Evolutionary conservation across 371 early-diverging fungal species (phyloP).

Genomic region (Mucor sp.): DNA sequence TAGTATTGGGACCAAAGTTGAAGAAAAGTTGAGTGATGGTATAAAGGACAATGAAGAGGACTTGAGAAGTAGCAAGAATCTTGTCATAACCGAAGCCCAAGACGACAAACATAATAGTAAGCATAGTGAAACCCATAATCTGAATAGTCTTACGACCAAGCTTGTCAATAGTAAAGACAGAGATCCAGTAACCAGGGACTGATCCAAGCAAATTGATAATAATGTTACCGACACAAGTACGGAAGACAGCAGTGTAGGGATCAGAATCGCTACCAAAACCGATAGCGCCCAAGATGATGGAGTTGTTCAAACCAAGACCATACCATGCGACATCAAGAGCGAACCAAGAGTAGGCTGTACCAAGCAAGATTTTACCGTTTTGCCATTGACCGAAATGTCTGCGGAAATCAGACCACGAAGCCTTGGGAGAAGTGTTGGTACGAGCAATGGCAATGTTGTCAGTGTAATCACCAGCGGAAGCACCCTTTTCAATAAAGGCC

Average conservation of each 20-base stretch:
- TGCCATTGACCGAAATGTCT: constrained; percentile 59
- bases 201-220: constrained; percentile 83
- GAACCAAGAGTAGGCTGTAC: constrained; percentile 69
- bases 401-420: constrained; percentile 61
- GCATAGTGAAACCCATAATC: constrained; percentile 64
- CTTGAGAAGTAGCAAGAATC: constrained; percentile 51
- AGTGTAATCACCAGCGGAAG: constrained; percentile 36
- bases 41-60: constrained; percentile 72
- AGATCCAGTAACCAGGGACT: constrained; percentile 87
- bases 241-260: constrained; percentile 56
- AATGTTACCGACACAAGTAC: constrained; percentile 68
- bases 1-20: constrained; percentile 84
- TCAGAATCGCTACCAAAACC: constrained; percentile 62
- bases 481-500: constrained; percentile 43
- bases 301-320: constrained; percentile 82
- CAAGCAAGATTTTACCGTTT: constrained; percentile 60
- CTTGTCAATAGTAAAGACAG: constrained; percentile 80
- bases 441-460: constrained; percentile 32
- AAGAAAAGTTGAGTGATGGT: constrained; percentile 85
- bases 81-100: constrained; percentile 52
- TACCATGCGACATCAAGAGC: constrained; percentile 89
- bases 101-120: constrained; percentile 49
- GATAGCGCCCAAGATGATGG: constrained; percentile 66
- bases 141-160: constrained; percentile 87
- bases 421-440: constrained; percentile 30